Evolutionary conservation across 148 eudicot species (phyloP).

Genomic region (Heliosperma pusillum): DNA sequence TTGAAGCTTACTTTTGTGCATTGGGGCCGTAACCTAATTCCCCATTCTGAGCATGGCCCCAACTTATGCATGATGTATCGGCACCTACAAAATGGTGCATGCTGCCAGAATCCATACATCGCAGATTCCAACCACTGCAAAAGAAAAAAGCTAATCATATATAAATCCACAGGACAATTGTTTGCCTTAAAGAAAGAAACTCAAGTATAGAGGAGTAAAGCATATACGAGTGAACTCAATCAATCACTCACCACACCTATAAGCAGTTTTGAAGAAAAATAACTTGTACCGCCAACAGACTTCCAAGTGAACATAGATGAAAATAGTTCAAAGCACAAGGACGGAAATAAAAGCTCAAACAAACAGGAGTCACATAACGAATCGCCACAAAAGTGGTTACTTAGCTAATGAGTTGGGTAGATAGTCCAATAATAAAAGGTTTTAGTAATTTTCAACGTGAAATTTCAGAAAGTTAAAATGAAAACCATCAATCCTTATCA

Average conservation of each 20-base stretch:
- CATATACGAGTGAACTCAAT: too few species aligned
- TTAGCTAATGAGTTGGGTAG: background rate
- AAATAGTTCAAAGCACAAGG: background rate
- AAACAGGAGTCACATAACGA: background rate
- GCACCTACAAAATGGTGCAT: constrained; percentile 96
- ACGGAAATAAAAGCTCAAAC: background rate
- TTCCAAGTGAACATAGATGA: too few species aligned
- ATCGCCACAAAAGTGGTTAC: background rate
- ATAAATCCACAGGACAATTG: background rate
- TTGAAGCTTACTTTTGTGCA: constrained; percentile 44
- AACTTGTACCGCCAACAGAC: too few species aligned
- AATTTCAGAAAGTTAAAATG: background rate
- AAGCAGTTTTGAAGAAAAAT: too few species aligned
- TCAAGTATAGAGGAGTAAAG: too few species aligned
- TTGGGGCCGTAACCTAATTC: constrained; percentile 89
- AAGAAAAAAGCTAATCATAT: background rate
- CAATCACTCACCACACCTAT: too few species aligned
- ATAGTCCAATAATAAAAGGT: background rate
- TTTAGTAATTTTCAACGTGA: background rate
- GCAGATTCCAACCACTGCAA: constrained; percentile 86
- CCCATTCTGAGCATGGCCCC: constrained; percentile 92
- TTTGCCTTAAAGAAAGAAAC: background rate
- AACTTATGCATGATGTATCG: constrained; percentile 90
- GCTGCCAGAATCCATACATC: constrained; percentile 90
- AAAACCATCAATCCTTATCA: background rate